Base-by-base conservation (phyloP, 345 rosid genomes). In the Dimocarpus longan region DNA sequence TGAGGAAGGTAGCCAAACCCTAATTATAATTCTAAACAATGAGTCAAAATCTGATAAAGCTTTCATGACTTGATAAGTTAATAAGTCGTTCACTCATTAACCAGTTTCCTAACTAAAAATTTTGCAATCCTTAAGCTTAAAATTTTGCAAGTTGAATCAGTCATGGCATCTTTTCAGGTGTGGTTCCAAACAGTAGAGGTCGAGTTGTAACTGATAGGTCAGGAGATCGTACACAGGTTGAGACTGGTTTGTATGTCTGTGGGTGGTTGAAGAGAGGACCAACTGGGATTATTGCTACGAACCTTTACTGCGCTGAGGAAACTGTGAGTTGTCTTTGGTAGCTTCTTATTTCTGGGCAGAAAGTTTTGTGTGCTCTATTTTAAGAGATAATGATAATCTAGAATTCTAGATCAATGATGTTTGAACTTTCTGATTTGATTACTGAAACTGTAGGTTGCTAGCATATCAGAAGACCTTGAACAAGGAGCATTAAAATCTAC, bases 181-280 rank as follows among this genome's bases (percentile, higher is more conserved):
- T 91, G 69, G 97, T 94, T 72, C 99, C 93, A 4, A 93, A 93
- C 73, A 46, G 83, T 24, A 63, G 76, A 44, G 95, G 98, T 62
- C 93, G 97, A 80, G 97, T 96, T 80, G 77, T 94, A 62, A 66
- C 81, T 73, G 80, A 84, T 54, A 70, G 76, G 28, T 85, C 87
- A 7, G 89, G 84, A 77, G 88, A 83, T 78, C 60, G 84, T 39
- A 69, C 86, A 46, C 59, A 28, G 80, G 71, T 80, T 11, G 97
- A 90, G 80, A 83, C 74, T 3, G 97, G 99, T n/a, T 83, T 93
- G 82, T 94, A 96, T 40, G 99, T 91, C 21, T 91, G 97, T 73
- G 99, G 97, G 64, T 96, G 99, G 98, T 88, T 96, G 71, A 96
- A 93, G 87, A 89, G 98, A 85, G 98, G 97, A 80, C 97, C 98